Conservation (phyloP, 1,284 basidiomycete species). For the Leccinum pachyderme region DNA sequence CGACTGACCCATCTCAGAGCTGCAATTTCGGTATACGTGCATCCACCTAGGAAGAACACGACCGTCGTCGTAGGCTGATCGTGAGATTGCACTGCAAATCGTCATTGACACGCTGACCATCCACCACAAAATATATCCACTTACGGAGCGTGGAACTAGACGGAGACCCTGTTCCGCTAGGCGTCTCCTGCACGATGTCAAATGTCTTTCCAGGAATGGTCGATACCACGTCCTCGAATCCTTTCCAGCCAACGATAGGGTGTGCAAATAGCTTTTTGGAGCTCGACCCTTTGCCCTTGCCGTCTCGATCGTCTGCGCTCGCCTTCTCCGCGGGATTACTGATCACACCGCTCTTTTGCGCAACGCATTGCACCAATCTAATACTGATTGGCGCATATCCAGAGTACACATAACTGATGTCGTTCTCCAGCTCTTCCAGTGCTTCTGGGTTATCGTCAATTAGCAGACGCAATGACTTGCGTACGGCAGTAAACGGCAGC, state of each 20-base stretch:
- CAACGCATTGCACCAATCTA: slow-evolving; percentile 89
- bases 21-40: slow-evolving; percentile 96
- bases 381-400: slow-evolving; percentile 95
- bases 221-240: slow-evolving; percentile 87
- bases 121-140: slow-evolving; percentile 21
- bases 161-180: slow-evolving; percentile 34
- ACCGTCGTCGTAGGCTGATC: slow-evolving; percentile 72
- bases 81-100: slow-evolving; percentile 41
- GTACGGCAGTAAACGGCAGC: slow-evolving; percentile 68
- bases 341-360: slow-evolving; percentile 86
- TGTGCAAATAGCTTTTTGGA: slow-evolving; percentile 70
- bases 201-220: slow-evolving; percentile 83
- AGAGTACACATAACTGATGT: slow-evolving; percentile 95
- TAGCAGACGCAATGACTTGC: slow-evolving; percentile 86
- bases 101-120: slow-evolving; percentile 1
- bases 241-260: slow-evolving; percentile 94
- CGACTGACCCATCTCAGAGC: slow-evolving; percentile 88
- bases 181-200: slow-evolving; percentile 67
- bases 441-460: slow-evolving; percentile 86
- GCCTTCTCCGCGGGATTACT: slow-evolving; percentile 65
- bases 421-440: slow-evolving; percentile 80
- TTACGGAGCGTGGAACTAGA: slow-evolving; percentile 44
- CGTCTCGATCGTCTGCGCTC: slow-evolving; percentile 37
- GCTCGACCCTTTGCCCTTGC: slow-evolving; percentile 35
- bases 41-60: slow-evolving; percentile 98